Conservation (phyloP, 352 stramenopile species). For the Phytophthora sansomeana region DNA sequence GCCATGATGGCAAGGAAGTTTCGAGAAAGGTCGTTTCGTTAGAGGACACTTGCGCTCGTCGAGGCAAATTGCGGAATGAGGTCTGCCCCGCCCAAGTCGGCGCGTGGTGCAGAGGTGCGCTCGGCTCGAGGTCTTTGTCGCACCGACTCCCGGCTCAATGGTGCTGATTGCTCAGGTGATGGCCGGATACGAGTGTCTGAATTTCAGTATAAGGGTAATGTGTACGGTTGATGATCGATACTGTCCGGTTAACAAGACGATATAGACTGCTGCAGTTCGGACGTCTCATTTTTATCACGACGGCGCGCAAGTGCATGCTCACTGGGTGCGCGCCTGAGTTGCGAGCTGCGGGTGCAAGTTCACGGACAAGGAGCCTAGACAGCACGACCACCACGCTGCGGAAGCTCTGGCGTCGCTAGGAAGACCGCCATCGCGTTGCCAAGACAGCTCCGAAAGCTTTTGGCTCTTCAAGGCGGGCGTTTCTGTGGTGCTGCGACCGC, state of each 20-base stretch:
- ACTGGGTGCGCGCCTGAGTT: slow-evolving; percentile 1
- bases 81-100: slow-evolving; percentile 15
- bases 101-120: slow-evolving; percentile 31
- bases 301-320: slow-evolving; percentile 22
- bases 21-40: not conserved
- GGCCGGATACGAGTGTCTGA: not conserved
- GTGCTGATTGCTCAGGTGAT: slow-evolving; percentile 21
- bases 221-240: too few species aligned
- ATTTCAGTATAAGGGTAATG: too few species aligned
- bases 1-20: slow-evolving; percentile 25
- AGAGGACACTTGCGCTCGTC: slow-evolving; percentile 24
- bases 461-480: slow-evolving; percentile 23
- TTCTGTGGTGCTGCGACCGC: slow-evolving; percentile 20
- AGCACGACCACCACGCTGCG: not conserved
- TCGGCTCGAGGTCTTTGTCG: slow-evolving; percentile 28
- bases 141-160: slow-evolving; percentile 32
- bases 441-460: not conserved
- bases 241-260: not conserved
- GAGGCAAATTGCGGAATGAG: slow-evolving; percentile 36
- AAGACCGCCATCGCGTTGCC: not conserved
- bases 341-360: not conserved
- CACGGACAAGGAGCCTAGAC: not conserved
- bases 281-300: slow-evolving; percentile 22
- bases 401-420: not conserved
- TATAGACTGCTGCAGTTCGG: not conserved